These are phyloP conservation scores for Elasticomyces elasticus DNA, from an alignment of 495 filamentous ascomycete genomes.

Conservation along the genomic window DNA sequence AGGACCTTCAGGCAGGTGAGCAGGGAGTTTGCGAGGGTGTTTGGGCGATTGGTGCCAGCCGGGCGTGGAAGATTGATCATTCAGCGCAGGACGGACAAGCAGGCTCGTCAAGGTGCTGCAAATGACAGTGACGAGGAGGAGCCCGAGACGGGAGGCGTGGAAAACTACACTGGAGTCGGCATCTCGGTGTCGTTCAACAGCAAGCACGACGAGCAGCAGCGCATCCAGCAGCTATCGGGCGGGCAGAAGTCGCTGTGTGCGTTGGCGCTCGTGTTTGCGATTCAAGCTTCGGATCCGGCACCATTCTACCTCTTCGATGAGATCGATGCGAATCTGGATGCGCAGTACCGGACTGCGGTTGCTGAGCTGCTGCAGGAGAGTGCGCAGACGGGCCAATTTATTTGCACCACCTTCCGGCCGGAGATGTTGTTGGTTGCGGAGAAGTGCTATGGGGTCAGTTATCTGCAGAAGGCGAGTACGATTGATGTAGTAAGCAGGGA, in stretches of 20 bases:
- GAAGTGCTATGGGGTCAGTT: slow-evolving; percentile 95
- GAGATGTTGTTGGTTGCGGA: slow-evolving; percentile 93
- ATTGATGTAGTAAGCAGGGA: slow-evolving; percentile 82
- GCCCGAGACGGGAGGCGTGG: slow-evolving; percentile 48
- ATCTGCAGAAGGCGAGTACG: slow-evolving; percentile 82
- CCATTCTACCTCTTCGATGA: slow-evolving; percentile 99
- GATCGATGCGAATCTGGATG: slow-evolving; percentile 96
- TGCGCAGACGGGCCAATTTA: slow-evolving; percentile 41
- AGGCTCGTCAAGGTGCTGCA: slow-evolving; percentile 39
- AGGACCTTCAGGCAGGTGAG: slow-evolving; percentile 97
- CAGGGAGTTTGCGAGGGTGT: slow-evolving; percentile 80
- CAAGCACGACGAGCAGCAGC: slow-evolving; percentile 95
- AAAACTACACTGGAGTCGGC: slow-evolving; percentile 96
- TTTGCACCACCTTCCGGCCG: slow-evolving; percentile 90
- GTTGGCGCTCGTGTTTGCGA: slow-evolving; percentile 93
- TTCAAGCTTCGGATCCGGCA: slow-evolving; percentile 92
- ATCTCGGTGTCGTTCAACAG: slow-evolving; percentile 98
- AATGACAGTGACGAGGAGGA: slow-evolving; percentile 36
- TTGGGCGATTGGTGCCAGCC: slow-evolving; percentile 88
- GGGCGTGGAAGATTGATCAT: slow-evolving; percentile 88
- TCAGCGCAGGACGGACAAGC: slow-evolving; percentile 73
- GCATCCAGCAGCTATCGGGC: slow-evolving; percentile 91
- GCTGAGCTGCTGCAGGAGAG: slow-evolving; percentile 58
- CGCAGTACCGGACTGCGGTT: slow-evolving; percentile 91
- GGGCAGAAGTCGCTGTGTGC: slow-evolving; percentile 97